Base-by-base conservation (phyloP, 306 rosid species). In the Aeschynomene evenia region DNA sequence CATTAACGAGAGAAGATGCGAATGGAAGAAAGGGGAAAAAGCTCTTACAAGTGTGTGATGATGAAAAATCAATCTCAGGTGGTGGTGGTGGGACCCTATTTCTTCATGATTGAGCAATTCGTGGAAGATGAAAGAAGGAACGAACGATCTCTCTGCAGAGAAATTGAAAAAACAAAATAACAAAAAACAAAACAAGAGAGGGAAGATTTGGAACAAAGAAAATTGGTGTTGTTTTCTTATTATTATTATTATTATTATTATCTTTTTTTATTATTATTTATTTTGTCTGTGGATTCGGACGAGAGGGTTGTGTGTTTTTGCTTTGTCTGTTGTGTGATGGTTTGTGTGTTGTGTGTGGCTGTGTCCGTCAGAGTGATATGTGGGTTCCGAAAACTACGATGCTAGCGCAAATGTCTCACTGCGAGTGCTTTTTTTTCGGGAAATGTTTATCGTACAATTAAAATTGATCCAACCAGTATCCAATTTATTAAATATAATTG, bases 41-140 rank as follows among this genome's bases (percentile, higher is more conserved):
- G 70, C 36, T 21, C 70, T 62, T 76, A 83, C 85, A 39, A 70
- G 79, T 65, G 78, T 33, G 54, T 26, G 54, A 39, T 31, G 23
- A 46, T 20, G 79, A 40, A 61, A n/a, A 45, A 45, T 45, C 6
- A 40, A 72, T 61, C 68, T 42, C 48, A 7, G 53, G 7, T 22
- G 55, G 20, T 19, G 31, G 31, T 28, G 31, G 31, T 54, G 54
- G 49, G 51, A 40, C 7, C 63, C 36, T 34, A 65, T 18, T 61
- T 75, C 71, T 61, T 75, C 71, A 61, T 63, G 54, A 9, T 62
- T 48, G 62, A 9, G 51, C 51, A 13, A 64, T 15, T 68, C 52
- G 24, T 16, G 15, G 14, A 14, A 16, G 13, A 20, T 55, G 56
- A 46, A 26, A 13, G 29, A 72, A 12, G 51, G 51, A 68, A 71